Base-by-base conservation (phyloP, 2,329 filamentous ascomycete genomes). In the Diplocarpon rosae region DNA sequence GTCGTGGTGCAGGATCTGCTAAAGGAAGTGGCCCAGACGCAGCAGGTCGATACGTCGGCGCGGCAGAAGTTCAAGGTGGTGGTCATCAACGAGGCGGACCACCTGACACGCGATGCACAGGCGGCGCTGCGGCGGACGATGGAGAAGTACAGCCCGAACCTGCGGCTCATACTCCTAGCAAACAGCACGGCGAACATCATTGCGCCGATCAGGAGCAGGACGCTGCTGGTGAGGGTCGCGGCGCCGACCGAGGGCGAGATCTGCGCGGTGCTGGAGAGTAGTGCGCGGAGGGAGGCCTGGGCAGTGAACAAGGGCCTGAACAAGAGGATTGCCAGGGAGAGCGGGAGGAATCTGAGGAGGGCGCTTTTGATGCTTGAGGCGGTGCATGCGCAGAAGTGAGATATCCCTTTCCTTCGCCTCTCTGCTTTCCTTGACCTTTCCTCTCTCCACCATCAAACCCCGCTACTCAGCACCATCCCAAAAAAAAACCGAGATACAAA, bases 141-240 rank as follows among this genome's bases (percentile, higher is more conserved):
- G 92, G 92, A 98, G 68, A 98, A 98, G 66, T 98, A 98, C 71
- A 93, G 85, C 59, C 89, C 90, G 12, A 98, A 98, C 63, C 60
- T 98, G 60, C 76, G 92, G 16, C 66, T 98, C 56, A 96, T 98
- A 39, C 69, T 98, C 48, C 69, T 98, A 48, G 92, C 92, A 39
- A 96, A 96, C 63, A 94, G 85, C 54, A 98, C 92, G 16, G 89
- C 89, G 52, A 96, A 96, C 61, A 98, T 98, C 58, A 98, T 98
- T 64, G 90, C 92, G n/a, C 92, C 92, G 0, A 98, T 98, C 62
- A 78, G 90, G 53, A 93, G 85, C 58, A 75, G 92, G 65, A 95
- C 89, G 42, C 70, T 98, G 63, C 73, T 98, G 39, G 87, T 98
- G 43, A 76, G 92, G 53, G 92, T 98, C 20, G 81, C 92, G 12